Evolutionary conservation across 1,284 basidiomycete species (phyloP), one percentile per base, ranked within the genome.

Genomic region (Phlebopus sp.): DNA sequence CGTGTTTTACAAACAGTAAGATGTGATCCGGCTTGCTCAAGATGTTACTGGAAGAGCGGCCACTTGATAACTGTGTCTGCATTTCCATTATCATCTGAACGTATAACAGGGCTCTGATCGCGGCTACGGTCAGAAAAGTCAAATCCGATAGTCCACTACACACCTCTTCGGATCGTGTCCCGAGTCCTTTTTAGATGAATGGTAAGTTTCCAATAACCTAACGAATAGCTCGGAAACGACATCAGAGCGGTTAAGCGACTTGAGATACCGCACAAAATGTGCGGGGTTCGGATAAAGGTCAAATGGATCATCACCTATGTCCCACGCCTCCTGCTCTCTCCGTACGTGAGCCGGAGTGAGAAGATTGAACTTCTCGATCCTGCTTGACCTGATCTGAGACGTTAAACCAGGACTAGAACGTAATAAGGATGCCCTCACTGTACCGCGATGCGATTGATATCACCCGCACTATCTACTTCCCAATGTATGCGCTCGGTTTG

Each of bases 41-140:
- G n/a, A 92, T 78, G 49, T 77, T 82, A 2, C 78, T 75, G 1
- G 77, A 71, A n/a, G 78, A 67, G n/a, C 73, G 75, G 14, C 72
- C 71, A 25, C 69, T 64, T 0, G 84, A 78, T 3, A 90, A 66
- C 37, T 80, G 76, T 2, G 78, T 74, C 58, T 93, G 89, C 73
- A 94, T 86, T 57, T 86, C 81, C 53, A 92, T 72, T 19, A 90
- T 81, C 29, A 94, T 70, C 59, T 92, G 88, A 17, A 94, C 74
- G 55, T 83, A 82, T 3, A 88, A 71, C 21, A 95, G 60, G 1
- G 74, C 70, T 47, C 77, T 75, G 30, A 5, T 27, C 6, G 25
- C 37, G 23, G 37, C 19, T 9, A 2, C 29, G 32, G 7, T 46
- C n/a, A 41, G 44, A 29, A 34, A 38, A 38, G 40, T 30, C 13